Base-by-base conservation (phyloP, 2,329 filamentous ascomycete species). In the Exophiala sp. region DNA sequence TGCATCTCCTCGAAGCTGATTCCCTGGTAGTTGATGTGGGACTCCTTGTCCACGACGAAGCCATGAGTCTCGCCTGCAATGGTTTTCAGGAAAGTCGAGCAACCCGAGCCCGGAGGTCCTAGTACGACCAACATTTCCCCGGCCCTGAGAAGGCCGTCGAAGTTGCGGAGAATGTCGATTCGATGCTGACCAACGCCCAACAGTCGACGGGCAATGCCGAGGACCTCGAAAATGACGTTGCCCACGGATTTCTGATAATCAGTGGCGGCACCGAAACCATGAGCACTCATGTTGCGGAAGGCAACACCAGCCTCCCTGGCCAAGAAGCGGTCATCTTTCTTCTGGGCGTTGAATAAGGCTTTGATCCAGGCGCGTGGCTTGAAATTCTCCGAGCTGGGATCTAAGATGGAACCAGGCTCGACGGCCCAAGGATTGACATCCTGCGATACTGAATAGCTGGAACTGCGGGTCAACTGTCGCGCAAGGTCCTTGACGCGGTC, bases 81-180 rank as follows among this genome's bases (percentile, higher is more conserved):
- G 0, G 86, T 86, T 73, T 93, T 93, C 51, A 94, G 73, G 55
- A 93, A 81, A 1, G 88, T 93, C 34, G 84, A 87, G 68, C 88
- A 94, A 42, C 68, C 68, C 8, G 67, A 70, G 48, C 73, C 73
- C 6, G 73, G 73, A 43, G 70, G 70, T 2, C 77, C 77, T 0
- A 80, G 69, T 1, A 80, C 77, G 9, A 80, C 69, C 44, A 80
- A 66, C 72, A 80, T 77, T 65, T 80, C 77, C 29, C 77, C 77
- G 44, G 69, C 72, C 43, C 70, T 71, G 11, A 87, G 65, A 2
- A 85, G 56, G 2, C 84, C 84, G 58, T 86, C 77, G 52, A 87
- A 85, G 48, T 75, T 68, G 24, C 74, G 72, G 14, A 87, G 67
- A 53, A 86, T 86, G 27, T 80, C 75, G 56, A 81, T 83, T 10